phyloP scores from a whole-genome alignment of 192 early-diverging fungal species.

The Umbelopsis isabellina region DNA sequence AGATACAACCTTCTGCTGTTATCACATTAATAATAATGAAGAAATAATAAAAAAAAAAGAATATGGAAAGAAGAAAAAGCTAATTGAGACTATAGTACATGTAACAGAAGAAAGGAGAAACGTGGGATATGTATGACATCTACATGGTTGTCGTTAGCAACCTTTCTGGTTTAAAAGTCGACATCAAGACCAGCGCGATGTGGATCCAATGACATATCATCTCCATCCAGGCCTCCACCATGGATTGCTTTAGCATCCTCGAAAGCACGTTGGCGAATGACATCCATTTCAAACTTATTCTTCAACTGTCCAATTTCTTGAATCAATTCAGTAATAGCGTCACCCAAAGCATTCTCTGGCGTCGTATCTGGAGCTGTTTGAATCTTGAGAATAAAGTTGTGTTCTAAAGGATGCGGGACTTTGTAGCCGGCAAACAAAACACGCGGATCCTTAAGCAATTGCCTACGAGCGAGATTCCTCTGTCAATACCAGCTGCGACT shows the following conservation, averaged over 20 bases:
- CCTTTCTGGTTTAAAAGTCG: slow-evolving; percentile 54
- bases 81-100: slow-evolving; percentile 5
- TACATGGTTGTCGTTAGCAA: too few relatives aligned
- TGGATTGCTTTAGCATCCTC: slow-evolving; percentile 35
- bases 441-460: slow-evolving; percentile 87
- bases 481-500: neutral
- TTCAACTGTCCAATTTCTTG: slow-evolving; percentile 75
- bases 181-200: slow-evolving; percentile 57
- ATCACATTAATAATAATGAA: neutral
- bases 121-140: too few relatives aligned
- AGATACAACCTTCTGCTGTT: neutral
- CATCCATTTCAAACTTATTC: slow-evolving; percentile 77
- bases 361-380: slow-evolving; percentile 89
- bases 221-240: slow-evolving; percentile 32
- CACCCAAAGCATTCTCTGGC: slow-evolving; percentile 79
- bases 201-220: slow-evolving; percentile 39
- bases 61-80: neutral
- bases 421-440: slow-evolving; percentile 98
- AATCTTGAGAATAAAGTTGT: slow-evolving; percentile 87
- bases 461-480: slow-evolving; percentile 44
- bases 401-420: slow-evolving; percentile 94
- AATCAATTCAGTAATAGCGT: slow-evolving; percentile 80
- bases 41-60: neutral
- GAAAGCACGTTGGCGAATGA: slow-evolving; percentile 39
- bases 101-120: neutral